Base-by-base conservation (phyloP, 352 stramenopile species). In the Peronospora tabacina region DNA sequence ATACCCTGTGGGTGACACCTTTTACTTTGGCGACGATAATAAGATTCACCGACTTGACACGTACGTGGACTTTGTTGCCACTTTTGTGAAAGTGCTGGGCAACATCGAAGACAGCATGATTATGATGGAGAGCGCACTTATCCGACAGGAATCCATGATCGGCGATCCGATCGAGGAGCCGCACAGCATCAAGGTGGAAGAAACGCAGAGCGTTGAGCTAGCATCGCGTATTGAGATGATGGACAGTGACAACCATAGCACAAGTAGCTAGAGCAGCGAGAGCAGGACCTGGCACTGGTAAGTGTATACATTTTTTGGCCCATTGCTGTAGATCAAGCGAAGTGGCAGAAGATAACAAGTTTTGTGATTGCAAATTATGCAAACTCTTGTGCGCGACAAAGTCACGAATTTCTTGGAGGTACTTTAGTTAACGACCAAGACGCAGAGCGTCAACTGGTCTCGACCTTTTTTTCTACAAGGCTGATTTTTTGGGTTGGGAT, bases 11-110 rank as follows among this genome's bases (percentile, higher is more conserved):
- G 53, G 49, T 2, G 84, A 83, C 50, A 70, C 66, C 16, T 83
- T 87, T 44, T 84, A 80, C 60, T 87, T 85, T 46, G 62, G 57
- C 13, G 38, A 57, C 9, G 69, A 84, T 46, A 66, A 77, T 46
- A 72, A 68, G 37, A 70, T 87, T 33, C 49, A 72, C 39, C 61
- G 70, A 0, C 84, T 83, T 53, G 70, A 85, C 41, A 71, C 71
- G 17, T 66, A 76, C 30, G 76, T 80, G 32, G 63, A 84, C 57
- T 84, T 85, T 16, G 56, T 72, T n/a, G 55, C 63, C 12, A 72
- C 69, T 5, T 72, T 85, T 24, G 52, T 68, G 9, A 24, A 39
- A 2, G 56, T 63, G 4, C 37, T 86, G 17, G 70, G 70, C 8
- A 80, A 48, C 50, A 44, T 87, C n/a, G 42, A 76, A 11, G 72